These are phyloP conservation scores for Ganoderma lucidum DNA, from an alignment of 1,284 basidiomycete genomes.

Conservation along the genomic window DNA sequence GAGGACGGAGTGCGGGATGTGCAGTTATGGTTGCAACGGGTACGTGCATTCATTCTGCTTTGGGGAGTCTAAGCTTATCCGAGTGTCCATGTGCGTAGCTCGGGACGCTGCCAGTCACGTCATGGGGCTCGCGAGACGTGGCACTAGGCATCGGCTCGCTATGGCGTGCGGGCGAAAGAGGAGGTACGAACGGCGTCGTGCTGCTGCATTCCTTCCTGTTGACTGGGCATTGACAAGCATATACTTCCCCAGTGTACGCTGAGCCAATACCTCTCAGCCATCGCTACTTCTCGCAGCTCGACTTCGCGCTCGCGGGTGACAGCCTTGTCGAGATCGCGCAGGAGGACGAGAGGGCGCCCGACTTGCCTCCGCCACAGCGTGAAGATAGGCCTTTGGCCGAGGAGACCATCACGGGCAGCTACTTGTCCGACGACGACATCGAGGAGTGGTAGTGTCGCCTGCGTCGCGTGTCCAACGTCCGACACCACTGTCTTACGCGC, in stretches of 20 bases:
- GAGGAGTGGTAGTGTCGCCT: constrained; percentile 52
- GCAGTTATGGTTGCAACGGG: constrained; percentile 60
- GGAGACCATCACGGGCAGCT: constrained; percentile 51
- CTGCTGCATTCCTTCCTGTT: not conserved
- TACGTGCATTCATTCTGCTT: constrained; percentile 11
- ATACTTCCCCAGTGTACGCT: not conserved
- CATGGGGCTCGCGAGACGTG: constrained; percentile 62
- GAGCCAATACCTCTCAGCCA: constrained; percentile 53
- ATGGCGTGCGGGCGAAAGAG: constrained; percentile 53
- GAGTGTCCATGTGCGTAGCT: constrained; percentile 25
- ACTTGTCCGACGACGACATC: constrained; percentile 76
- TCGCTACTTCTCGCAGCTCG: constrained; percentile 60
- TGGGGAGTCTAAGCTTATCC: not conserved
- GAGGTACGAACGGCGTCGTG: constrained; percentile 5
- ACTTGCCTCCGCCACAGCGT: constrained; percentile 38
- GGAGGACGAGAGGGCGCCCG: constrained; percentile 41
- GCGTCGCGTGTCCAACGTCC: not conserved
- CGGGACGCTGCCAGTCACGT: constrained; percentile 43
- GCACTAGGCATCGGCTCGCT: constrained; percentile 69
- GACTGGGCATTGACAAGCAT: not conserved
- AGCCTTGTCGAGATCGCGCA: constrained; percentile 48
- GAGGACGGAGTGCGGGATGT: constrained; percentile 65
- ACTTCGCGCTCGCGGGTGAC: constrained; percentile 46
- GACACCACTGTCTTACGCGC: no score
- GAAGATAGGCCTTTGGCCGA: constrained; percentile 28